Conservation (phyloP, 2,329 filamentous ascomycete species). For the Cercospora citrullina region DNA sequence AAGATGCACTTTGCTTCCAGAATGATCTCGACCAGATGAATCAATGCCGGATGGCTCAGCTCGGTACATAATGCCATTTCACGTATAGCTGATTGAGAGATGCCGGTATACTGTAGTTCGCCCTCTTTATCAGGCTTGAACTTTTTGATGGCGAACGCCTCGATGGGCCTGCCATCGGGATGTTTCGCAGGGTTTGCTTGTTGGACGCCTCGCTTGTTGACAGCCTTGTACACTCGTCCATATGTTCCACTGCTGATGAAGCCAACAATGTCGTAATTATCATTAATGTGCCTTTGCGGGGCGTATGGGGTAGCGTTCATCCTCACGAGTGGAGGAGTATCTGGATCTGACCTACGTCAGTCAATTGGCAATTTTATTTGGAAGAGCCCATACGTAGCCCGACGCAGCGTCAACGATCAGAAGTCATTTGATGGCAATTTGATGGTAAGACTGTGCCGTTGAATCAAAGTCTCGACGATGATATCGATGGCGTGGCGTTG, state of each 20-base stretch:
- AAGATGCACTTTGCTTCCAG: constrained; percentile 98
- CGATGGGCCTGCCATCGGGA: constrained; percentile 46
- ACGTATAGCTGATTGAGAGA: constrained; percentile 93
- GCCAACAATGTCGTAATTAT: constrained; percentile 93
- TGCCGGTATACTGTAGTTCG: constrained; percentile 94
- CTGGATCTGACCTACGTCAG: constrained; percentile 24
- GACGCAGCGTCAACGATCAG: neutral
- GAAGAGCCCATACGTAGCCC: constrained; percentile 11
- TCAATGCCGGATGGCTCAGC: constrained; percentile 82
- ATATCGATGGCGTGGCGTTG: neutral
- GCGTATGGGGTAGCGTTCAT: constrained; percentile 51
- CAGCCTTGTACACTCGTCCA: constrained; percentile 94
- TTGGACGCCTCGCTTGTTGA: constrained; percentile 67
- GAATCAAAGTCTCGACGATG: neutral
- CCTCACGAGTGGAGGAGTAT: constrained; percentile 35
- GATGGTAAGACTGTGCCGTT: neutral
- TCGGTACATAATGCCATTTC: constrained; percentile 98
- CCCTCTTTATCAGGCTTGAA: constrained; percentile 99
- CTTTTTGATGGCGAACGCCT: constrained; percentile 98
- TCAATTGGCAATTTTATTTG: constrained; percentile 12
- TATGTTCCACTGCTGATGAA: constrained; percentile 99
- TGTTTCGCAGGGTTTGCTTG: constrained; percentile 30
- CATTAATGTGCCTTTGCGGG: constrained; percentile 81
- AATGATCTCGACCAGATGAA: constrained; percentile 90
- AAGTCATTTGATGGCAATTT: neutral